phyloP scores from a whole-genome alignment of 1,139 yeast species.

The Eremothecium coryli region DNA sequence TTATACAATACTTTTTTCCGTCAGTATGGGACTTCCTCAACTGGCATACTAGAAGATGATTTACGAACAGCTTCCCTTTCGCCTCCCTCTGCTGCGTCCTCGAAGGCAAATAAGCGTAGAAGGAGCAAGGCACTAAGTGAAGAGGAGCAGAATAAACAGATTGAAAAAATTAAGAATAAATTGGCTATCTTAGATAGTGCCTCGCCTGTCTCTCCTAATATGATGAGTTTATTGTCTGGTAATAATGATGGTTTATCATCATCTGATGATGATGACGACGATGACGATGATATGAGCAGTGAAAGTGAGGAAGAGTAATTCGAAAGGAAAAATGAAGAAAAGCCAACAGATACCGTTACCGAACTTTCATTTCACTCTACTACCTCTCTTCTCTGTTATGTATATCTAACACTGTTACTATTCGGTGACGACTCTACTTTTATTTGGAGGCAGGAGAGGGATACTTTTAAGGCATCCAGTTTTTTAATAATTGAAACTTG shows the following conservation, averaged over 20 bases:
- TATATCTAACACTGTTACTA: too few species aligned
- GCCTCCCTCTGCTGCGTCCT: conserved; percentile 13
- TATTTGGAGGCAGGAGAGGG: too few species aligned
- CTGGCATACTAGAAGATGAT: conserved; percentile 14
- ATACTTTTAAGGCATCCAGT: too few species aligned
- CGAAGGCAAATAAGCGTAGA: conserved; percentile 21
- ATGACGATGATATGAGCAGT: conserved; percentile 33
- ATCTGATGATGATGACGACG: conserved; percentile 39
- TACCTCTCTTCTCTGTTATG: neutral
- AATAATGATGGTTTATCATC: conserved; percentile 35
- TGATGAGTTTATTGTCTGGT: conserved; percentile 19
- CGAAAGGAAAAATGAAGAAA: conserved; percentile 7
- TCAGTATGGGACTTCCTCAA: conserved; percentile 29
- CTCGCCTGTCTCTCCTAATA: conserved; percentile 28
- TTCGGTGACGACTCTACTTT: too few species aligned
- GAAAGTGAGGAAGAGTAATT: conserved; percentile 35
- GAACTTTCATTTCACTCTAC: neutral
- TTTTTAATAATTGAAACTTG: too few species aligned
- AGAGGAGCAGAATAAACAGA: conserved; percentile 66
- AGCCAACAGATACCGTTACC: neutral
- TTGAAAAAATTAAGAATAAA: conserved; percentile 76
- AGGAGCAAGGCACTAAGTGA: conserved; percentile 41
- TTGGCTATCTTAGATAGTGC: conserved; percentile 57
- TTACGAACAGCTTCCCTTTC: conserved; percentile 15
- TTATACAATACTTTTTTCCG: conserved; percentile 50